phyloP scores from a whole-genome alignment of 768 basidiomycete species.

The Boletus reticulatus region DNA sequence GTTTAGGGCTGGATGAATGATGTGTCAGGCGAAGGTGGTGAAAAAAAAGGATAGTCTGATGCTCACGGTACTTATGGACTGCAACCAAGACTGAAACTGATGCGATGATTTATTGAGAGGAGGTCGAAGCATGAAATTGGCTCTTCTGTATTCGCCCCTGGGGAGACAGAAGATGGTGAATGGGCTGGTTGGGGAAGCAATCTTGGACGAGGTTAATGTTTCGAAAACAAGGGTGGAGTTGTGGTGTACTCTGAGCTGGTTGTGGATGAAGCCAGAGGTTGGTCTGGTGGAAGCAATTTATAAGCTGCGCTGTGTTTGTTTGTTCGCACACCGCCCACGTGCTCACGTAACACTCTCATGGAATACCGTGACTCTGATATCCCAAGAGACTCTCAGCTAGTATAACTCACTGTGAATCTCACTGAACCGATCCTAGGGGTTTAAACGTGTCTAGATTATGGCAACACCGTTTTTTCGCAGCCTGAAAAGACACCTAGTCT shows the following conservation, averaged over 20 bases:
- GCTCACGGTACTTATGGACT: constrained; percentile 54
- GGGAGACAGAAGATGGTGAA: constrained; percentile 31
- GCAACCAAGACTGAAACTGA: constrained; percentile 54
- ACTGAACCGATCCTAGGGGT: no score
- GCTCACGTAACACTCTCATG: background rate
- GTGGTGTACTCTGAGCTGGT: background rate
- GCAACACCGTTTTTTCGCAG: no score
- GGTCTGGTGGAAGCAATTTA: constrained; percentile 22
- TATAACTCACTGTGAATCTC: no score
- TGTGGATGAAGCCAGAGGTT: background rate
- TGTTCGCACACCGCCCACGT: constrained; percentile 12
- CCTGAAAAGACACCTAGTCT: no score
- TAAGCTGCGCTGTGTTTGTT: constrained; percentile 21
- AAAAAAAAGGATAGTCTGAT: background rate
- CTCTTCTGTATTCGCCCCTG: constrained; percentile 34
- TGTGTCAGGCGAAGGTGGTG: background rate
- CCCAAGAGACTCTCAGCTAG: no score
- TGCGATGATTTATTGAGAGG: constrained; percentile 69
- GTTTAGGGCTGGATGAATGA: constrained; percentile 48
- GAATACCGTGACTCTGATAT: no score
- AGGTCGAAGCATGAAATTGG: constrained; percentile 87
- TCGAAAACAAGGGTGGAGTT: background rate
- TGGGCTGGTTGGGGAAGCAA: constrained; percentile 24
- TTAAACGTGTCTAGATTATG: no score
- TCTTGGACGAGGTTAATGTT: constrained; percentile 13